Evolutionary conservation across 768 basidiomycete genomes (phyloP), one percentile per base, ranked within the genome.

Genomic region (Suillus luteus): DNA sequence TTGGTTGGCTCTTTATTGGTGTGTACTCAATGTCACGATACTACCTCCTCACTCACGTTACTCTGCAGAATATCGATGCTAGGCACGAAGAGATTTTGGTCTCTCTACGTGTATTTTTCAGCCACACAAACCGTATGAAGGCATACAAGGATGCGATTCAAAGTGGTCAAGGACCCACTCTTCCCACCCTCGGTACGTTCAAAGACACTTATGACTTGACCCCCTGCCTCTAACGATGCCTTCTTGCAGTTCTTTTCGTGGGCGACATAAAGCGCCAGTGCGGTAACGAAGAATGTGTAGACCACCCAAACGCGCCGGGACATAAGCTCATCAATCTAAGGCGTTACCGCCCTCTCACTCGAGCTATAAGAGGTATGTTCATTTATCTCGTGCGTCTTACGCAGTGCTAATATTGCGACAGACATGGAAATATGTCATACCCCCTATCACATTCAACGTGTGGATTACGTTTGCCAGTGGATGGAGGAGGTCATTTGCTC

Each of bases 391-490:
- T 17, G 37, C 10, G 8, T 19, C 3, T 54, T 38, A 14, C 49
- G 27, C 19, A 35, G 19, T 12, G 17, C 54, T 67, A 27, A 70
- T 17, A 27, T 52, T n/a, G 8, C 19, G 24, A 37, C 62, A 84
- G 83, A 72, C 5, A 80, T 85, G 77, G 83, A 85, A 63, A 76
- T 74, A 55, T 81, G 79, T 31, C 80, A 83, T 37, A 69, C 79
- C 6, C 78, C 78, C 5, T 84, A 83, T 63, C 75, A 76, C 8
- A 76, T 81, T 60, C 66, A 70, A 5, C 71, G 70, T 31, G 69
- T 76, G 35, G 69, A 76, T 19, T 72, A 72, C 19, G 73, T 83
- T 59, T 75, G 75, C 37, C 65, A 72, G 11, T 84, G 83, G 83
- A 68, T 84, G 17, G 71, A 77, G 59, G 66, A 76, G n/a, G 64